Evolutionary conservation across 176 grass and related monocot species (phyloP).

Genomic region (Luzula sylvatica): DNA sequence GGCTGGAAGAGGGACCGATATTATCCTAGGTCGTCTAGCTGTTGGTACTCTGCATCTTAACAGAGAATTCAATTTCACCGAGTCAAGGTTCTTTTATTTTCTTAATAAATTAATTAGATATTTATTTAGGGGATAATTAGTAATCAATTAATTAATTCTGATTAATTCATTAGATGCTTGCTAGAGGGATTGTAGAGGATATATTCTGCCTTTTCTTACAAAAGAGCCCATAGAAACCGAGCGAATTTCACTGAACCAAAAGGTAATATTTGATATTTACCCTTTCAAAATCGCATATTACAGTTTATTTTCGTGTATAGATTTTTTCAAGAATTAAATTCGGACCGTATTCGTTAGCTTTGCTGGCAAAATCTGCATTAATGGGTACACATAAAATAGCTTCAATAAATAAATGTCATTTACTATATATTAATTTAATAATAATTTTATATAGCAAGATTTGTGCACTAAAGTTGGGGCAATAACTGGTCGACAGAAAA

Average conservation of each 20-base stretch:
- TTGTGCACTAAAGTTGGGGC: slow-evolving; percentile 48
- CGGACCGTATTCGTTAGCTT: slow-evolving; percentile 61
- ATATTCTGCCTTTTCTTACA: slow-evolving; percentile 63
- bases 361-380: slow-evolving; percentile 72
- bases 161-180: slow-evolving; percentile 70
- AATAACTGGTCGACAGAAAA: slow-evolving; percentile 53
- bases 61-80: too few relatives aligned
- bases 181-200: slow-evolving; percentile 84
- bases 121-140: neutral
- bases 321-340: slow-evolving; percentile 68
- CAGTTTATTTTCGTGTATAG: slow-evolving; percentile 21
- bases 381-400: slow-evolving; percentile 37
- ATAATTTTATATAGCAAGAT: slow-evolving; percentile 98
- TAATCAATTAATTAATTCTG: slow-evolving; percentile 5
- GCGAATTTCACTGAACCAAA: slow-evolving; percentile 39
- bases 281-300: too few relatives aligned
- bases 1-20: slow-evolving; percentile 95
- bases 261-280: slow-evolving; percentile 28
- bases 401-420: neutral
- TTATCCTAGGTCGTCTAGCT: slow-evolving; percentile 96
- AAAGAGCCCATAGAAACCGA: slow-evolving; percentile 52
- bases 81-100: slow-evolving; percentile 43
- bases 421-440: too few relatives aligned
- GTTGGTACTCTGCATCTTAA: too few relatives aligned
- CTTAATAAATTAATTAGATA: slow-evolving; percentile 10